Evolutionary conservation across 495 filamentous ascomycete species (phyloP).

Genomic region (Penicillium verhagenii): DNA sequence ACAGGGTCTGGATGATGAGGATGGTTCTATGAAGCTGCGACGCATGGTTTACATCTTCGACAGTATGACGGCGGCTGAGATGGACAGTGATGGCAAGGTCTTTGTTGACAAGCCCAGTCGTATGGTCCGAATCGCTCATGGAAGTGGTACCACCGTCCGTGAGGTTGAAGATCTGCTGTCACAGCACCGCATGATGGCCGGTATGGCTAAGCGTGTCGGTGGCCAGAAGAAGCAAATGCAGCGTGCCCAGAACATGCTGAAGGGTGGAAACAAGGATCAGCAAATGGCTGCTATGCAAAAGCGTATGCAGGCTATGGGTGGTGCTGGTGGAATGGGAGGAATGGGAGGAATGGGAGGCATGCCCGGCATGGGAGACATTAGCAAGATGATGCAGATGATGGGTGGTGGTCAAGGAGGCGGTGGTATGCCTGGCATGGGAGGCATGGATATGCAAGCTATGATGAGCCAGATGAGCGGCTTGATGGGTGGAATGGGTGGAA

Average conservation of each 20-base stretch:
- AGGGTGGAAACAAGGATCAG: slow-evolving; percentile 81
- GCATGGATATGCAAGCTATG: slow-evolving; percentile 80
- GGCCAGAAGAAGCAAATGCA: slow-evolving; percentile 97
- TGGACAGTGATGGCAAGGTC: slow-evolving; percentile 91
- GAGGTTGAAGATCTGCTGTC: slow-evolving; percentile 98
- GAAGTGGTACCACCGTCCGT: slow-evolving; percentile 85
- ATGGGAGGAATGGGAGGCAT: slow-evolving; percentile 41
- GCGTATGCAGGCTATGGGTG: slow-evolving; percentile 87
- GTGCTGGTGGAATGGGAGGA: slow-evolving; percentile 50
- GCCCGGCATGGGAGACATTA: slow-evolving; percentile 67
- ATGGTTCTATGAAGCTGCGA: slow-evolving; percentile 86
- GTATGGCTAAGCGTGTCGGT: slow-evolving; percentile 98
- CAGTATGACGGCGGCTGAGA: slow-evolving; percentile 91
- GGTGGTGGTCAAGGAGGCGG: slow-evolving; percentile 45
- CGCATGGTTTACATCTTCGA: slow-evolving; percentile 99
- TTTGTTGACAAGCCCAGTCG: slow-evolving; percentile 91
- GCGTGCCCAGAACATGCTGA: slow-evolving; percentile 85
- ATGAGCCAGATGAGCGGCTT: slow-evolving; percentile 79
- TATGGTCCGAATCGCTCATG: slow-evolving; percentile 88
- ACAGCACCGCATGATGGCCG: slow-evolving; percentile 98
- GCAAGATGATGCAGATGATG: slow-evolving; percentile 78
- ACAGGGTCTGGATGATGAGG: slow-evolving; percentile 93
- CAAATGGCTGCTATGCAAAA: slow-evolving; percentile 99
- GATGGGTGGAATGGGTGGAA: slow-evolving; percentile 60
- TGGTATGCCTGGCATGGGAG: slow-evolving; percentile 55